phyloP scores from a whole-genome alignment of 2,329 filamentous ascomycete genomes.

The Cephalotrichum gorgonifer region DNA sequence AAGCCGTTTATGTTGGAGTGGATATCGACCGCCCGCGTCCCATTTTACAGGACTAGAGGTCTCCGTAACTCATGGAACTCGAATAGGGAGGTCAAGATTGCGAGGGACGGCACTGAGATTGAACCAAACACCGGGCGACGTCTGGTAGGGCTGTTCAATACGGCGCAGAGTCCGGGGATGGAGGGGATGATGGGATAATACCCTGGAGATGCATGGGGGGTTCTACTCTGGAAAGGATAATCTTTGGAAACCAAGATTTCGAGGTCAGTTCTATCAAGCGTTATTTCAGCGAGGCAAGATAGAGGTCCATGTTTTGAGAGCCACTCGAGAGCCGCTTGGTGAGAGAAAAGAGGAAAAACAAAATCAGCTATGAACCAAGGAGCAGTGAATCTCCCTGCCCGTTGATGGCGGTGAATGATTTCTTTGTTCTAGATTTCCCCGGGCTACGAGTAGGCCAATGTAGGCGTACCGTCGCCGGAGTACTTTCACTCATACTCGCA shows the following conservation, averaged over 20 bases:
- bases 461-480: too few species aligned
- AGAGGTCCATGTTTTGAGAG: not conserved
- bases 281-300: not conserved
- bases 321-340: not conserved
- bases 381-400: too few species aligned
- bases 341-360: too few species aligned
- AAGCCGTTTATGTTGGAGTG: slow-evolving; percentile 88
- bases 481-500: too few species aligned
- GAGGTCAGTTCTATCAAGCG: not conserved
- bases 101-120: slow-evolving; percentile 85
- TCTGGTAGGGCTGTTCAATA: slow-evolving; percentile 70
- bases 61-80: slow-evolving; percentile 91
- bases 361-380: too few species aligned
- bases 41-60: slow-evolving; percentile 81
- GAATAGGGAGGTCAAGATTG: slow-evolving; percentile 92
- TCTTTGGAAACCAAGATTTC: not conserved
- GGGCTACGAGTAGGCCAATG: too few species aligned
- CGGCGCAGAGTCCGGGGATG: slow-evolving; percentile 29
- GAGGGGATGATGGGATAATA: slow-evolving; percentile 16
- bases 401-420: too few species aligned
- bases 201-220: not conserved
- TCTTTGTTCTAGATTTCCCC: too few species aligned
- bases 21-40: slow-evolving; percentile 72
- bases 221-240: not conserved
- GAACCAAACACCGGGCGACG: slow-evolving; percentile 72